Conservation (phyloP, 2,329 filamentous ascomycete genomes). For the Penicillium sp. region DNA sequence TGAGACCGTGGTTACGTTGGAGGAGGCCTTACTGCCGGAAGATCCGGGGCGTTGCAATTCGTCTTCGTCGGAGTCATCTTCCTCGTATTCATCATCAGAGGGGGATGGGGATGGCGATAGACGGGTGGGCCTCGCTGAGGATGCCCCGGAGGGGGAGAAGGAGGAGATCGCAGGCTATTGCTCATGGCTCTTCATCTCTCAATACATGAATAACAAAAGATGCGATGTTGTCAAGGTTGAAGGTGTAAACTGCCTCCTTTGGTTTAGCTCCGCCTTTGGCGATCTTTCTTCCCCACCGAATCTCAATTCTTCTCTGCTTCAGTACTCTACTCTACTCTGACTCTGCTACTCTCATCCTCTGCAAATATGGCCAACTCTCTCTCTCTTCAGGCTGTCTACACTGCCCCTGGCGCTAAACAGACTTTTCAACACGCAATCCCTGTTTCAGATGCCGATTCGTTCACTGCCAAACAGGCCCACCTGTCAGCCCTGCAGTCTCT, state of each 20-base stretch:
- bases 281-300: constrained; percentile 5
- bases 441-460: constrained; percentile 16
- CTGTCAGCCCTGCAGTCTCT: constrained; percentile 48
- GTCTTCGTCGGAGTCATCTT: constrained; percentile 29
- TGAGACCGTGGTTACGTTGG: constrained; percentile 43
- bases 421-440: constrained; percentile 33
- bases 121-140: constrained; percentile 17
- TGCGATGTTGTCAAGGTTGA: constrained; percentile 2
- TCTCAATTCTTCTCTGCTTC: neutral
- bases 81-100: constrained; percentile 22
- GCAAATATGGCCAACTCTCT: constrained; percentile 6
- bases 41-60: constrained; percentile 38
- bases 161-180: constrained; percentile 11
- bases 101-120: constrained; percentile 14
- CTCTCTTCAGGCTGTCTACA: constrained; percentile 26
- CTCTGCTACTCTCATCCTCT: neutral
- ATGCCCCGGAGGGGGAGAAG: constrained; percentile 17
- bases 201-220: neutral
- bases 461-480: constrained; percentile 49
- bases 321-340: neutral
- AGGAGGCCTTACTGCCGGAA: constrained; percentile 47
- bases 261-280: constrained; percentile 12
- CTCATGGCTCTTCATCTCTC: constrained; percentile 14
- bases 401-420: constrained; percentile 27
- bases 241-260: constrained; percentile 9